These are phyloP conservation scores for Ceriops decandra DNA, from an alignment of 345 rosid species.

Conservation along the genomic window DNA sequence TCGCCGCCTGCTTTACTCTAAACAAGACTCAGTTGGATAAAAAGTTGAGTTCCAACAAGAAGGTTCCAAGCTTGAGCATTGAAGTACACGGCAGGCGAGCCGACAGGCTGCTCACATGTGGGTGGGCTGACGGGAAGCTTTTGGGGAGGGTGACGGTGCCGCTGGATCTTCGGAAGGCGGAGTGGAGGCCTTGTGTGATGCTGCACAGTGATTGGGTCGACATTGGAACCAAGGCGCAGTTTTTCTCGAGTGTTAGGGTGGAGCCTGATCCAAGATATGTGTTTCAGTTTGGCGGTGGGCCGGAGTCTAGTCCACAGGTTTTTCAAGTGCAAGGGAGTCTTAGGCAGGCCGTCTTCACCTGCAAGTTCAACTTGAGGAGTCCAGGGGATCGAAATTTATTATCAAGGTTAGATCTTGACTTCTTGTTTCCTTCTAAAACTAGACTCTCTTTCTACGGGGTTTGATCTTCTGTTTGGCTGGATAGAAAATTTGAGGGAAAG, in stretches of 20 bases:
- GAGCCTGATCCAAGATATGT: slow-evolving; percentile 93
- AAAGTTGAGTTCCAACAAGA: slow-evolving; percentile 23
- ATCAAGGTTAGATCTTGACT: slow-evolving; percentile 44
- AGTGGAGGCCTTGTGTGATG: slow-evolving; percentile 43
- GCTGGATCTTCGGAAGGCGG: slow-evolving; percentile 58
- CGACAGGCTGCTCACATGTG: slow-evolving; percentile 36
- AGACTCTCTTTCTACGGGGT: not conserved
- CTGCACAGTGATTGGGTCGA: slow-evolving; percentile 82
- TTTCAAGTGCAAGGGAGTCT: slow-evolving; percentile 84
- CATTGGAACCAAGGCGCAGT: slow-evolving; percentile 37
- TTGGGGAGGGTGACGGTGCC: slow-evolving; percentile 55
- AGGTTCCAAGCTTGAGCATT: slow-evolving; percentile 28
- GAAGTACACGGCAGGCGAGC: slow-evolving; percentile 40
- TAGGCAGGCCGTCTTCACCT: slow-evolving; percentile 88
- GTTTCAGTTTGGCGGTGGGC: slow-evolving; percentile 81
- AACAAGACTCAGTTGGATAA: slow-evolving; percentile 48
- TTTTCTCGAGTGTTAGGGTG: slow-evolving; percentile 50
- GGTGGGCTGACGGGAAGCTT: slow-evolving; percentile 46
- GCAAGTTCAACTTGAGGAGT: slow-evolving; percentile 77
- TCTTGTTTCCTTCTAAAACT: not conserved
- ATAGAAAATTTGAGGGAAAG: not conserved
- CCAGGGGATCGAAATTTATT: slow-evolving; percentile 52
- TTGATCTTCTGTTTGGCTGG: slow-evolving; percentile 2
- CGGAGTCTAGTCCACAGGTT: slow-evolving; percentile 95
- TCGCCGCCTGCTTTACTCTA: slow-evolving; percentile 67